Base-by-base conservation (phyloP, 176 grass and related monocot species). In the Juncus effusus region DNA sequence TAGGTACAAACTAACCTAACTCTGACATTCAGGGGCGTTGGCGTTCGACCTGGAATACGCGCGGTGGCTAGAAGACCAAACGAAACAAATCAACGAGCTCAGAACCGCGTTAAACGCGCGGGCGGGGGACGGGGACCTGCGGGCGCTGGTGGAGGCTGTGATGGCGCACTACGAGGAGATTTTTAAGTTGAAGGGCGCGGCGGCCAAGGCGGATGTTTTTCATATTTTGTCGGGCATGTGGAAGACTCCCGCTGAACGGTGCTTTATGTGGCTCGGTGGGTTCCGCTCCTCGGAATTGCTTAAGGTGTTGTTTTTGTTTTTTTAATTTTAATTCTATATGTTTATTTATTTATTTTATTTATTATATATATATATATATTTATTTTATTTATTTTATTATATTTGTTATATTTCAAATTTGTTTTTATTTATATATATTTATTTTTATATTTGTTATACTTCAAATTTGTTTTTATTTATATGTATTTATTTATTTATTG, bases 221-320 rank as follows among this genome's bases (percentile, higher is more conserved):
- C 92, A 96, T 74, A 79, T 96, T 62, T 61, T 91, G 42, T 96
- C 92, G 3, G 92, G 92, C 55, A 91, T 91, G 92, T 96, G 92
- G 92, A 91, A 96, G 63, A 86, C 92, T n/a, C 92, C 92, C 63
- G 87, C 92, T 3, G 92, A 96, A 76, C 87, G 92, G 62, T 91
- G 87, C 74, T 96, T 96, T 73, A 75, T 96, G 76, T 96, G 92
- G 92, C 74, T 96, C 54, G 92, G 92, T 44, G 92, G 92, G 57
- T 96, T 91, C 42, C 80, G 85, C 74, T 89, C 88, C n/a, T 96
- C 92, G 51, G 92, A 96, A 49, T 76, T 96, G 73, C 85, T 96
- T 36, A 95, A 95, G 85, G 85, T 89, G 78, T 63, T 7, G 38
- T 68, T 83, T 83, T 28, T 28, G 19, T 28, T 28, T 28, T 28